phyloP scores from a whole-genome alignment of 495 filamentous ascomycete species.

The Aspergillus cristatus region DNA sequence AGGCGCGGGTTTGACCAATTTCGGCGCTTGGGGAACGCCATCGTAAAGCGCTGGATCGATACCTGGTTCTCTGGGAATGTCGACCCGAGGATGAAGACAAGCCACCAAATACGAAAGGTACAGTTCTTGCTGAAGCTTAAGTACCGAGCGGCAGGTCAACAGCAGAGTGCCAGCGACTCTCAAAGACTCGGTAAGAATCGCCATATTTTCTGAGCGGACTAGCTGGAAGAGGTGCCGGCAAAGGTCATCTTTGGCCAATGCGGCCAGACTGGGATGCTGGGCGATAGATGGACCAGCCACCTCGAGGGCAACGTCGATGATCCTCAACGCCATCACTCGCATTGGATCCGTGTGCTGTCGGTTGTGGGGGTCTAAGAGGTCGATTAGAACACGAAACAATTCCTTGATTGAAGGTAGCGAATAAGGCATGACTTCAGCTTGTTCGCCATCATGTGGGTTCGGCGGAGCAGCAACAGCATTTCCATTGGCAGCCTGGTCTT shows the following conservation, averaged over 20 bases:
- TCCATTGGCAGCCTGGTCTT: constrained; percentile 29
- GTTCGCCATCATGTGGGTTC: constrained; percentile 25
- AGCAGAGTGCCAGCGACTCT: constrained; percentile 86
- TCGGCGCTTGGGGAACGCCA: constrained; percentile 85
- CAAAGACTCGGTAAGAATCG: constrained; percentile 82
- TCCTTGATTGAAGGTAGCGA: constrained; percentile 89
- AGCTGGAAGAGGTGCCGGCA: constrained; percentile 95
- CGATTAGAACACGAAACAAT: constrained; percentile 88
- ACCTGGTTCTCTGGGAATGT: constrained; percentile 81
- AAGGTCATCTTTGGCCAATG: constrained; percentile 82
- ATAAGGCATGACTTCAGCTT: constrained; percentile 67
- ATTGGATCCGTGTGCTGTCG: constrained; percentile 86
- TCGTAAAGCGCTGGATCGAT: constrained; percentile 90
- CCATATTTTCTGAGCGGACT: constrained; percentile 90
- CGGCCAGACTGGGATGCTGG: constrained; percentile 81
- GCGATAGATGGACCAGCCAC: constrained; percentile 94
- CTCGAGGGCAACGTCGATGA: constrained; percentile 95
- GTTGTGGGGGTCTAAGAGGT: constrained; percentile 88
- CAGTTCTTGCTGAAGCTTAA: constrained; percentile 95
- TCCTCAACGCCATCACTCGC: constrained; percentile 92
- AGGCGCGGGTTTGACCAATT: constrained; percentile 70
- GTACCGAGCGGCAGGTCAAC: constrained; percentile 79
- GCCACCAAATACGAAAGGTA: constrained; percentile 91
- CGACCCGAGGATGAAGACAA: constrained; percentile 83
- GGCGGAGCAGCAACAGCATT: constrained; percentile 39